Evolutionary conservation across 2,329 filamentous ascomycete species (phyloP).

Genomic region (Cladosporium sp.): DNA sequence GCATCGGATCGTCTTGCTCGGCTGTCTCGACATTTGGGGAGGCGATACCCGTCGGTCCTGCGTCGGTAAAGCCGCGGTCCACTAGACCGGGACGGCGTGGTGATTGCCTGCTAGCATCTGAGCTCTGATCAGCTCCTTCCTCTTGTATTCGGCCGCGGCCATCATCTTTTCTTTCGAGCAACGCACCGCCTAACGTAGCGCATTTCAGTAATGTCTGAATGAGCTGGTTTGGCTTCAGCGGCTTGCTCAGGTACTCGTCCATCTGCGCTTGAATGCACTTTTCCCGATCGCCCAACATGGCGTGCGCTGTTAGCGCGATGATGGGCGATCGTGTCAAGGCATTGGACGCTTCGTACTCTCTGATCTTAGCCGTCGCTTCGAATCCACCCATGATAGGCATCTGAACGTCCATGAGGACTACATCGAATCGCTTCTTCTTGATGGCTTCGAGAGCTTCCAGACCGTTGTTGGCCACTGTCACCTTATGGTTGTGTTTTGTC

Average conservation of each 20-base stretch:
- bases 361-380: constrained; percentile 93
- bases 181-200: constrained; percentile 79
- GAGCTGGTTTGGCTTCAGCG: constrained; percentile 91
- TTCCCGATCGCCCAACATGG: constrained; percentile 96
- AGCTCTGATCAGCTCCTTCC: constrained; percentile 17
- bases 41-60: constrained; percentile 57
- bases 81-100: constrained; percentile 52
- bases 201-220: constrained; percentile 98
- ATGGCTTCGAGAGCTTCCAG: constrained; percentile 90
- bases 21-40: constrained; percentile 58
- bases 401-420: constrained; percentile 98
- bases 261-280: constrained; percentile 98
- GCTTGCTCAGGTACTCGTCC: constrained; percentile 98
- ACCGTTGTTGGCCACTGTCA: constrained; percentile 92
- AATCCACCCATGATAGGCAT: constrained; percentile 99
- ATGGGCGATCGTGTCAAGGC: constrained; percentile 83
- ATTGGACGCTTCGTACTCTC: constrained; percentile 84
- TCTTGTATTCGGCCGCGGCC: constrained; percentile 22
- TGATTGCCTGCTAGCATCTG: constrained; percentile 20
- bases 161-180: constrained; percentile 69
- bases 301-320: constrained; percentile 93
- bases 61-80: constrained; percentile 65
- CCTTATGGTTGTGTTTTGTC: constrained; percentile 90
- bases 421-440: constrained; percentile 87
- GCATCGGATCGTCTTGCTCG: constrained; percentile 57